Evolutionary conservation across 2,329 filamentous ascomycete species (phyloP).

Genomic region (Sporothrix variecibatus): DNA sequence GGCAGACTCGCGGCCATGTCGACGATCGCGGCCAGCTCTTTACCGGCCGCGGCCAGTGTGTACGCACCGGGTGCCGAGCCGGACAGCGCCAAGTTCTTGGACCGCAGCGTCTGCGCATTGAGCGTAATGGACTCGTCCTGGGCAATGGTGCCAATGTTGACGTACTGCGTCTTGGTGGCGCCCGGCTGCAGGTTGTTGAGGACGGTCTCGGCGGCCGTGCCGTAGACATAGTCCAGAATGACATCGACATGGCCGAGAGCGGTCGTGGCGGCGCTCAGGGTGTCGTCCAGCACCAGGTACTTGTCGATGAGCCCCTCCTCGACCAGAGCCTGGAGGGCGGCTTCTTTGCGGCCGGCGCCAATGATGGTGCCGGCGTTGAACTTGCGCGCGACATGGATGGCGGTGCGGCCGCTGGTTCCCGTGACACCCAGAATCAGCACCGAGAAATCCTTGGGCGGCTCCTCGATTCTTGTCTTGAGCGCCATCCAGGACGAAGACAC

Average conservation of each 20-base stretch:
- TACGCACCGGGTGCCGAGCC: slow-evolving; percentile 51
- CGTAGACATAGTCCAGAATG: slow-evolving; percentile 61
- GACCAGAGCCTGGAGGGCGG: slow-evolving; percentile 39
- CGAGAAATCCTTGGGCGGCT: slow-evolving; percentile 46
- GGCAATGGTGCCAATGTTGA: slow-evolving; percentile 53
- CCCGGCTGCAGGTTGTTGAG: slow-evolving; percentile 48
- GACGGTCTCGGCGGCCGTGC: slow-evolving; percentile 47
- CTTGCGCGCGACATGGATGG: slow-evolving; percentile 49
- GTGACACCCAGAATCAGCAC: slow-evolving; percentile 85
- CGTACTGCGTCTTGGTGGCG: slow-evolving; percentile 49
- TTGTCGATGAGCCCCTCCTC: slow-evolving; percentile 46
- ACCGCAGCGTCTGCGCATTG: slow-evolving; percentile 48
- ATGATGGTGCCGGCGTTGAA: slow-evolving; percentile 54
- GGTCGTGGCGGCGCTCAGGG: slow-evolving; percentile 48
- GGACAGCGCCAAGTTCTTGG: slow-evolving; percentile 51
- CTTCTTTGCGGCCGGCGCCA: slow-evolving; percentile 52
- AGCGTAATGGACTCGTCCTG: slow-evolving; percentile 42
- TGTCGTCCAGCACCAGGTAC: slow-evolving; percentile 45
- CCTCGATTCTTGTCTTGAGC: slow-evolving; percentile 46
- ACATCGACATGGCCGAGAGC: slow-evolving; percentile 51
- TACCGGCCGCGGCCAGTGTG: slow-evolving; percentile 38
- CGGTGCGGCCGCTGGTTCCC: slow-evolving; percentile 68
- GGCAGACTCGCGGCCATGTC: slow-evolving; percentile 21
- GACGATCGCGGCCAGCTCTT: slow-evolving; percentile 34
- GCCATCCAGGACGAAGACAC: slow-evolving; percentile 61